phyloP scores from a whole-genome alignment of 768 basidiomycete species.

The Kwoniella botswanensis region DNA sequence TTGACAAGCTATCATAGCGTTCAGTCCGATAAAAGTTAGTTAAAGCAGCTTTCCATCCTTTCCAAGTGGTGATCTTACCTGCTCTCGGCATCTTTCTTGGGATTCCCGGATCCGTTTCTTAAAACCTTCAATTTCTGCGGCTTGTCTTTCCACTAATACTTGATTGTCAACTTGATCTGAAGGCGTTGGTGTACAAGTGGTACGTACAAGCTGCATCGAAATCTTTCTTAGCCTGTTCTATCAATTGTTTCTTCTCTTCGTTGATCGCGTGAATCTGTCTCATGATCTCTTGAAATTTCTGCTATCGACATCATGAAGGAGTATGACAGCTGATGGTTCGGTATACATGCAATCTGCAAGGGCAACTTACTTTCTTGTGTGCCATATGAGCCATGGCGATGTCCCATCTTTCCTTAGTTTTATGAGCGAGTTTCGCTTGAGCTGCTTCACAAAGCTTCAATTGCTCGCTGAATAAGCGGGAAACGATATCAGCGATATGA shows the following conservation, averaged over 20 bases:
- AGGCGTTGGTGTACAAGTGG: background rate
- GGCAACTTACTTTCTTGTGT: too few species aligned
- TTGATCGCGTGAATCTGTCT: conserved; percentile 14
- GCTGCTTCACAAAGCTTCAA: too few species aligned
- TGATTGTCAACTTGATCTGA: background rate
- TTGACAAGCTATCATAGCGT: conserved; percentile 20
- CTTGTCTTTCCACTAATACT: conserved; percentile 17
- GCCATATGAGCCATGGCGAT: too few species aligned
- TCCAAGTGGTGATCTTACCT: conserved; percentile 9
- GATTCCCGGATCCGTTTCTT: conserved; percentile 9
- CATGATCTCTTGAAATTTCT: conserved; percentile 10
- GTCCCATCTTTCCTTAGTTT: too few species aligned
- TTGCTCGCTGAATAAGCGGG: too few species aligned
- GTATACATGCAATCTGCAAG: background rate
- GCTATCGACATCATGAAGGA: background rate
- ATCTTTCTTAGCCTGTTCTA: conserved; percentile 5
- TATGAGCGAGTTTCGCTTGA: too few species aligned
- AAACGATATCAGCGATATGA: too few species aligned
- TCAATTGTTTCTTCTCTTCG: background rate
- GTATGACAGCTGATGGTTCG: background rate
- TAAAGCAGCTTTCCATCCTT: background rate
- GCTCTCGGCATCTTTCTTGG: conserved; percentile 10
- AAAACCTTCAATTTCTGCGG: conserved; percentile 14
- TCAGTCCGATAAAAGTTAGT: background rate
- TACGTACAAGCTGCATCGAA: conserved; percentile 15